Evolutionary conservation across 2,329 filamentous ascomycete genomes (phyloP), one percentile per base, ranked within the genome.

Genomic region (Fusarium verticillioides): DNA sequence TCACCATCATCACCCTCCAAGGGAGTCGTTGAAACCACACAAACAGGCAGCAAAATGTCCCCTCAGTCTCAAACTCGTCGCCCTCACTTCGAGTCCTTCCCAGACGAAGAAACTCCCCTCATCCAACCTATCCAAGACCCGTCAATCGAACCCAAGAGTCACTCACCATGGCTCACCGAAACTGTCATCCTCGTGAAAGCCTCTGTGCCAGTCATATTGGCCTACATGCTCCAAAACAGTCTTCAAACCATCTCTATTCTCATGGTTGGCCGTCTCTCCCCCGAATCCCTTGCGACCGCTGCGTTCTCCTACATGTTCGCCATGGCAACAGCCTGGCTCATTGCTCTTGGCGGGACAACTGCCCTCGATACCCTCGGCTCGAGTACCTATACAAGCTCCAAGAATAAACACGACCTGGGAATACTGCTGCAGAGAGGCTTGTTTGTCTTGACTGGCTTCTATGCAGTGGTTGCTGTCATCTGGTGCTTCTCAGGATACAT

Each of bases 221-320:
- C 94, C 66, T 97, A 97, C 81, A 92, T 92, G 13, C 86, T 97
- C 9, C 94, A 97, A 70, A 97, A 96, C 80, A 95, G 92, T 9
- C 84, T 97, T 0, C 94, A 97, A 79, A 97, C 94, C 0, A 80
- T 93, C 4, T 96, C 94, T 0, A 93, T 97, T 9, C 84, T 97
- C 50, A 91, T 97, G 42, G 94, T 94, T 7, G 94, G 94, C 15
- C 90, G 93, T 6, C 84, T 94, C 1, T 95, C 93, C 0, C 92
- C 94, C 2, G 92, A 96, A 81, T 91, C 94, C 4, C 84, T 97
- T 11, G 93, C 94, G 1, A 93, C 92, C 0, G 92, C 94, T 2
- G 94, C 94, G 1, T 97, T 97, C 78, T 93, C 93, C 4, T 96
- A 96, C 84, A 97, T 97, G 94, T 97, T 97, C 76, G 94, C 94